These are phyloP conservation scores for Petrea volubilis DNA, from an alignment of 257 asterid genomes.

Conservation along the genomic window DNA sequence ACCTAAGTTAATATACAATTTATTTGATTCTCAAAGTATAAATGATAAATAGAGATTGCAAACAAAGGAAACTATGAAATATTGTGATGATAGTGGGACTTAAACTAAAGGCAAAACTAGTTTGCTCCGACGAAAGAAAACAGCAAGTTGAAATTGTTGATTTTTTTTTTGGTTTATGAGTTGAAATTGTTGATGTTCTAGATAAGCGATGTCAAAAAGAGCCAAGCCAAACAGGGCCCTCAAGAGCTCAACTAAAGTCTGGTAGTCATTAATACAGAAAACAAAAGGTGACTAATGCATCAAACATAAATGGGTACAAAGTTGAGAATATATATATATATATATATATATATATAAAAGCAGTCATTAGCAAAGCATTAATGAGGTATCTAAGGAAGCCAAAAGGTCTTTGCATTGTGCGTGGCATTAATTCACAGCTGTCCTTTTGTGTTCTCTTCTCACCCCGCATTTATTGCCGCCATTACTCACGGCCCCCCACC, in stretches of 20 bases:
- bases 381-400: conserved; percentile 50
- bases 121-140: not conserved
- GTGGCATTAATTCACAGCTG: conserved; percentile 67
- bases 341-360: not conserved
- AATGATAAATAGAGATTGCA: too few species aligned
- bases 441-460: conserved; percentile 47
- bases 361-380: conserved; percentile 58
- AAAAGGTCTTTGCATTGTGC: conserved; percentile 51
- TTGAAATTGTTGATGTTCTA: not conserved
- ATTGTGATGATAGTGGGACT: too few species aligned
- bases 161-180: too few species aligned
- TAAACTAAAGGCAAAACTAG: not conserved
- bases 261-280: conserved; percentile 35
- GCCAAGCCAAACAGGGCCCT: conserved; percentile 29
- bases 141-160: too few species aligned
- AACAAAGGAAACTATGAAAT: too few species aligned
- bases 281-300: conserved; percentile 45
- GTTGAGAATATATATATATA: not conserved
- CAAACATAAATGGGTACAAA: conserved; percentile 24
- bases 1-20: too few species aligned
- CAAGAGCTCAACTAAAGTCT: conserved; percentile 34
- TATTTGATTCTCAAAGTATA: too few species aligned
- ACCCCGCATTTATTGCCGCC: conserved; percentile 36
- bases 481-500: conserved; percentile 10
- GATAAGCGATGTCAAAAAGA: not conserved